Evolutionary conservation across 2,329 filamentous ascomycete species (phyloP).

Genomic region (Penicillium capsulatum): DNA sequence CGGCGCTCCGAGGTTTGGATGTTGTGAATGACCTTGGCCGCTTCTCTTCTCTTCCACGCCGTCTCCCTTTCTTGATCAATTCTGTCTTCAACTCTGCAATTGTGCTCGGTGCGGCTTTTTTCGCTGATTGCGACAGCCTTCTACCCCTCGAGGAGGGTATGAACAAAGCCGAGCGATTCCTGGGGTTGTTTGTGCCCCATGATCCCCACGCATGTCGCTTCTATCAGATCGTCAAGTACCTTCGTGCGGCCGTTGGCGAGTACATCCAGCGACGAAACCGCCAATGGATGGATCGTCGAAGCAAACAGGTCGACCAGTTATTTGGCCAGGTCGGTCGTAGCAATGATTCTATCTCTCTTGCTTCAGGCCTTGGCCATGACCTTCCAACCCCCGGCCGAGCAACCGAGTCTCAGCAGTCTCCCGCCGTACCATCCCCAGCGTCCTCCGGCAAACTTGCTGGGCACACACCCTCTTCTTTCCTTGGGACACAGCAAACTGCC

Average conservation of each 20-base stretch:
- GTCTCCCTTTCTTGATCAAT: constrained; percentile 46
- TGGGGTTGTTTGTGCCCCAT: constrained; percentile 32
- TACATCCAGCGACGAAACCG: constrained; percentile 37
- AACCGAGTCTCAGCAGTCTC: constrained; percentile 9
- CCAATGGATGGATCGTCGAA: constrained; percentile 38
- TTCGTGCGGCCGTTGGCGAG: constrained; percentile 37
- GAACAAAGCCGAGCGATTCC: constrained; percentile 34
- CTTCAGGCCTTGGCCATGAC: constrained; percentile 7
- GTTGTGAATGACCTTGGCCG: constrained; percentile 37
- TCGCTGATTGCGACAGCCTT: constrained; percentile 44
- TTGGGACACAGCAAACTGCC: constrained; percentile 13
- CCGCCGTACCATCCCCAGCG: constrained; percentile 20
- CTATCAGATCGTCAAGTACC: constrained; percentile 38
- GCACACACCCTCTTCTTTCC: constrained; percentile 12
- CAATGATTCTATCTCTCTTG: constrained; percentile 10
- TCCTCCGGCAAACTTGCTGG: constrained; percentile 20
- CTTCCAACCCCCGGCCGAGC: constrained; percentile 5
- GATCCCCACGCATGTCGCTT: constrained; percentile 37
- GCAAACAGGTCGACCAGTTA: constrained; percentile 41
- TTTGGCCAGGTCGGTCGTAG: constrained; percentile 35
- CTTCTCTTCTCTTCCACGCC: constrained; percentile 36
- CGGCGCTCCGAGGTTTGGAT: constrained; percentile 40
- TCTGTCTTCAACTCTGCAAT: constrained; percentile 46
- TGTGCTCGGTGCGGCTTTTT: constrained; percentile 45
- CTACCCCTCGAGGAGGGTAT: constrained; percentile 34